Percentiles rank a stretch among this genome's conserved stretches.
phyloP scores from a whole-genome alignment of 2,329 filamentous ascomycete genomes.

The Aspergillus texensis region DNA sequence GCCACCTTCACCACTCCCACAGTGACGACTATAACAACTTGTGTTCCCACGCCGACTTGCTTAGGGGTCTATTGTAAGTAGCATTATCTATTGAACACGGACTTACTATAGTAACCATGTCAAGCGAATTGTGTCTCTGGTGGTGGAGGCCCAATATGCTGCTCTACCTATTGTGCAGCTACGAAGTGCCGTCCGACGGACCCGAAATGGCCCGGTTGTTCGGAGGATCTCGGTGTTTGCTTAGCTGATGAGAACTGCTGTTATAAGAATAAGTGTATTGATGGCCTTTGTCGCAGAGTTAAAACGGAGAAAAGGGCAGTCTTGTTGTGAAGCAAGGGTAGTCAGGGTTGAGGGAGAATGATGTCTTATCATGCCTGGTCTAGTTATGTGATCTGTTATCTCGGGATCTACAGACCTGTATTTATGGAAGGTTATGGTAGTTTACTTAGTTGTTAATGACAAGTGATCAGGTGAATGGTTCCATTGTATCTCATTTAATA shows the following conservation, averaged over 20 bases:
- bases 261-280: slow-evolving; percentile 30
- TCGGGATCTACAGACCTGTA: neutral
- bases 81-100: no score
- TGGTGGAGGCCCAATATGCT: slow-evolving; percentile 24
- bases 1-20: slow-evolving; percentile 22
- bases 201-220: slow-evolving; percentile 29
- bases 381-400: neutral
- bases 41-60: slow-evolving; percentile 5
- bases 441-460: no score
- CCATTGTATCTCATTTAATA: no score
- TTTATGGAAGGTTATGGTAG: no score
- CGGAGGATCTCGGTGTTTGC: slow-evolving; percentile 30
- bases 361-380: neutral
- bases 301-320: neutral
- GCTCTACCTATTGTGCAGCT: slow-evolving; percentile 34
- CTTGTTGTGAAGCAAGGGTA: neutral
- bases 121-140: slow-evolving; percentile 25
- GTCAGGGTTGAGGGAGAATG: neutral
- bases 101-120: neutral
- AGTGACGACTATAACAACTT: slow-evolving; percentile 1
- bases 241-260: slow-evolving; percentile 32
- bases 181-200: slow-evolving; percentile 33
- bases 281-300: slow-evolving; percentile 24
- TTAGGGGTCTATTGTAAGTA: neutral
- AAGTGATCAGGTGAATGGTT: no score